Base-by-base conservation (phyloP, 768 basidiomycete species). In the Tremella fuciformis region DNA sequence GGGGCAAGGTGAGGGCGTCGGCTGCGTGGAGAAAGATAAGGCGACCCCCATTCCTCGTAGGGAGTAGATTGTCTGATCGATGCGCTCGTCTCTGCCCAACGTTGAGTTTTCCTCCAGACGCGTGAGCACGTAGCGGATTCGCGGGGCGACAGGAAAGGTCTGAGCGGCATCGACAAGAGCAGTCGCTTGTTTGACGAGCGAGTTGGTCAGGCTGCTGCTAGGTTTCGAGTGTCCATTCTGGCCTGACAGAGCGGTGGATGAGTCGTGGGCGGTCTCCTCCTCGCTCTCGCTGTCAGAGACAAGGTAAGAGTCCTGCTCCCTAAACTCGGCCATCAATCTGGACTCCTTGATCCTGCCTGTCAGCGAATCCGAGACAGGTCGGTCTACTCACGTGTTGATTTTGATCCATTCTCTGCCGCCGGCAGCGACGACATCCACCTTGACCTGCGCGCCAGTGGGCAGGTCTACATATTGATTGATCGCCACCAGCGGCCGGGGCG, bases 371-470 rank as follows among this genome's bases (percentile, higher is more conserved):
- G 15, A 21, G 29, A 16, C 37, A 37, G 34, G 26, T 49, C 16
- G 9, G 15, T 37, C 13, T 3, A 83, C 86, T 71, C 70, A 90
- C 90, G 90, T 91, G 77, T 91, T 92, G 37, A 92, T 83, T 65
- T 89, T 83, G 40, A 89, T 85, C 91, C 91, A 94, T 2, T 80
- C 78, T 21, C 82, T 78, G 1, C 91, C 90, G 42, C 84, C 83
- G 19, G 88, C 84, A 1, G 86, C 85, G 8, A 91, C 84, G 13
- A 92, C 80, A 67, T 93, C 91, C 0, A 93, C 85, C 66, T 92
- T 91, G 41, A 85, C 60, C 44, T 61, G 60, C 1, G 41, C 52
- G 8, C 60, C 50, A 29, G n/a, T 15, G 24, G 59, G 18, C 26
- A 47, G 57, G 21, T 60, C 66, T 13, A 66, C 50, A 9, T 50